Evolutionary conservation across 352 stramenopile species (phyloP), one percentile per base, ranked within the genome.

Genomic region (Elongisporangium senticosum): DNA sequence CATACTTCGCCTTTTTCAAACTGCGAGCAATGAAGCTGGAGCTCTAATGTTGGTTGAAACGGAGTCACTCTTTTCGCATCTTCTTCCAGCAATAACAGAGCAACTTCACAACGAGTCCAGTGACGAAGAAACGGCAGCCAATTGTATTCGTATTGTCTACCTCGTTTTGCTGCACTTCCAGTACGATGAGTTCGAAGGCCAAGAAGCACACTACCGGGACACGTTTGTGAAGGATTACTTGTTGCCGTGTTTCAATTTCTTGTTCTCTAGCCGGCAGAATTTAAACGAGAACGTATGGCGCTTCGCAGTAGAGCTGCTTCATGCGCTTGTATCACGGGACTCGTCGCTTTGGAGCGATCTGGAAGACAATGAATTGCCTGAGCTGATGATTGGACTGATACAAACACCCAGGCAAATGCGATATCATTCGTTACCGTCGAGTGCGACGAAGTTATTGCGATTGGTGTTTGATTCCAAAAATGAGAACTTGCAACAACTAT

Each of bases 101-200:
- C 69, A 72, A 47, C 52, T 68, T 28, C 37, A 62, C 13, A 51
- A 56, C 6, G 21, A 52, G 7, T 47, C 39, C 19, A 47, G 57
- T 13, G 58, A 72, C 43, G 53, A 77, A 53, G 57, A 63, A 49
- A 53, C 75, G 4, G 58, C 67, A 3, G 59, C 71, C 14, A 84
- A 74, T 48, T 88, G 75, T 19, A 72, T 89, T 7, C 69, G 67
- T 11, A 58, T 90, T 15, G 59, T 90, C 33, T 79, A 79, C 53
- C 40, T 70, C 26, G 56, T 79, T 1, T 54, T 90, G 48, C 56
- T 90, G 20, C 71, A 88, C 56, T 79, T 82, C 4, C 59, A 85
- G 1, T 68, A 59, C 15, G 61, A 71, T 7, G 39, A 67, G 2
- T 43, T 55, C 21, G 56, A 63, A 7, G 63, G 56, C 24, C 56